Evolutionary conservation across 2,329 filamentous ascomycete species (phyloP).

Genomic region (Ascochyta rabiei): DNA sequence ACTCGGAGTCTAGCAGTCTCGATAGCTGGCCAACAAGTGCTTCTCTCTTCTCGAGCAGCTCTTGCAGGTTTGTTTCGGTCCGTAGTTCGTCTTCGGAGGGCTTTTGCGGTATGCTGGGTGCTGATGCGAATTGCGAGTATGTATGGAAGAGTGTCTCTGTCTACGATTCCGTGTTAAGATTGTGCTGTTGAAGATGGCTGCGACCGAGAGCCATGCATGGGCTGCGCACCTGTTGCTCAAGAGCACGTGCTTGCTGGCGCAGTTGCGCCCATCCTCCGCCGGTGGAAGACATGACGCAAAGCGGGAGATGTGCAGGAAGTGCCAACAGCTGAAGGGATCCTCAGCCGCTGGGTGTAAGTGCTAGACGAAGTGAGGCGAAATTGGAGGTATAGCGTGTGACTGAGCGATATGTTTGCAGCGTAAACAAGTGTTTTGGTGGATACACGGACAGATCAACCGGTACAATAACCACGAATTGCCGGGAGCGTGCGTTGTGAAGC

Average conservation of each 20-base stretch:
- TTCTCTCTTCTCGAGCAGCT: conserved; percentile 87
- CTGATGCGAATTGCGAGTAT: conserved; percentile 89
- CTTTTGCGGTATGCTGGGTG: conserved; percentile 78
- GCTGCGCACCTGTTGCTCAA: conserved; percentile 81
- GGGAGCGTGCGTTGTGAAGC: neutral
- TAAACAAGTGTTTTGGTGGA: neutral
- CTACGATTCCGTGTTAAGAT: conserved; percentile 55
- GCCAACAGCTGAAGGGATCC: neutral
- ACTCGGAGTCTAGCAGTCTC: conserved; percentile 91
- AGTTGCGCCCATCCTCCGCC: conserved; percentile 82
- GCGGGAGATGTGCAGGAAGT: neutral
- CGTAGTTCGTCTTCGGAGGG: conserved; percentile 83
- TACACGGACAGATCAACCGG: neutral
- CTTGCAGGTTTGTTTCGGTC: conserved; percentile 81
- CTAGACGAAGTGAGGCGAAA: neutral
- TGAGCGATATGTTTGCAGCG: neutral
- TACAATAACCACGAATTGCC: neutral
- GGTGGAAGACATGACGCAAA: conserved; percentile 46
- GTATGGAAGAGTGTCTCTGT: conserved; percentile 82
- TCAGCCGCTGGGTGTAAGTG: neutral
- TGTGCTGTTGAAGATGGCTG: conserved; percentile 17
- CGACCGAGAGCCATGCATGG: conserved; percentile 7
- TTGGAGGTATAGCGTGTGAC: neutral
- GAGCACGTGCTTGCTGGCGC: conserved; percentile 84
- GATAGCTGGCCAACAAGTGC: conserved; percentile 79